These are phyloP conservation scores for Arthrinium phaeospermum DNA, from an alignment of 2,329 filamentous ascomycete genomes.

Conservation along the genomic window DNA sequence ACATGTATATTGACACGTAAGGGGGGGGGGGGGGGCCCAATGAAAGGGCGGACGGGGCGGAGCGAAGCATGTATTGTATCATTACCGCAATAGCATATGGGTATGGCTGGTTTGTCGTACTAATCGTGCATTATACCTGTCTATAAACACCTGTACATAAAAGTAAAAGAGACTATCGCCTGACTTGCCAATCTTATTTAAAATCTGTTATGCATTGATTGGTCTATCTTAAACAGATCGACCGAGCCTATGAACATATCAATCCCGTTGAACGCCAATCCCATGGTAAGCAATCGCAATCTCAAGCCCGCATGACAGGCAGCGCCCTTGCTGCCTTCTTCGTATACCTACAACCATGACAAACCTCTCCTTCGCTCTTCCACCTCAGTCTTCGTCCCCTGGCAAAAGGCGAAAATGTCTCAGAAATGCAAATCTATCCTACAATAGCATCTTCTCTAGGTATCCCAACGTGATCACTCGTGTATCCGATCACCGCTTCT, in stretches of 20 bases:
- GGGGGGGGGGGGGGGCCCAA: background rate
- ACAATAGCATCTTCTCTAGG: slow-evolving; percentile 14
- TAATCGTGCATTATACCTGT: background rate
- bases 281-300: background rate
- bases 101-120: background rate
- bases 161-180: background rate
- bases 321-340: slow-evolving; percentile 10
- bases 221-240: background rate
- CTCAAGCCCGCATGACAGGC: background rate
- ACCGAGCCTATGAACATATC: slow-evolving; percentile 4
- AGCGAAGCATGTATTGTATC: slow-evolving; percentile 2
- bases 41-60: background rate
- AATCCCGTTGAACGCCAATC: slow-evolving; percentile 4
- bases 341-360: slow-evolving; percentile 15
- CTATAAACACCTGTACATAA: background rate
- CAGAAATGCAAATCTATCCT: slow-evolving; percentile 20
- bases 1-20: background rate
- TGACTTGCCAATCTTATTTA: too few species aligned
- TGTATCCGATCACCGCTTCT: slow-evolving; percentile 68
- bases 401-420: background rate
- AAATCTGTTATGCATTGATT: background rate
- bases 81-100: background rate
- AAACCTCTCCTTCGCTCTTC: background rate
- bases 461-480: background rate
- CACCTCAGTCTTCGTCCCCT: background rate